Percentiles rank a stretch among this genome's conserved stretches.
Evolutionary conservation across 208 protist genomes (phyloP).

Genomic region (Vickermania ingenoplastis): DNA sequence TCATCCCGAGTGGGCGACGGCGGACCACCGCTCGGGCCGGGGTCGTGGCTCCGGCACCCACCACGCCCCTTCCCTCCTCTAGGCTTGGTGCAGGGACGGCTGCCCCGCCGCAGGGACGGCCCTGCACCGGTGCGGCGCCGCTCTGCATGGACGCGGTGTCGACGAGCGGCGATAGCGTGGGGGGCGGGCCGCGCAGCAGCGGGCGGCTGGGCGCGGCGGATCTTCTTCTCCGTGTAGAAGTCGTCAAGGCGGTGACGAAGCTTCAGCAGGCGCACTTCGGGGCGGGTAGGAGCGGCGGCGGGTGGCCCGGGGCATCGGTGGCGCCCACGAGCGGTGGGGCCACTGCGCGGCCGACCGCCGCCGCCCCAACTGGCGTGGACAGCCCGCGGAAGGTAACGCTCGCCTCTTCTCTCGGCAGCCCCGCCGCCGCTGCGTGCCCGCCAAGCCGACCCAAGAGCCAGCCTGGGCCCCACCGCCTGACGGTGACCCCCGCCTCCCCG

Average conservation of each 20-base stretch:
- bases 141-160: neutral
- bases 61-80: neutral
- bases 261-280: neutral
- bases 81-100: neutral
- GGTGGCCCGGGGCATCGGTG: neutral
- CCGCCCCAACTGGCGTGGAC: too few species aligned
- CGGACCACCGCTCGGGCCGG: neutral
- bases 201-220: neutral
- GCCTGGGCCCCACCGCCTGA: neutral
- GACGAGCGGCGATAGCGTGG: neutral
- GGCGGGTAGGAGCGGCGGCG: neutral
- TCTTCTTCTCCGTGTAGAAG: neutral
- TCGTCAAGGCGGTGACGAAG: neutral
- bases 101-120: neutral
- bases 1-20: neutral
- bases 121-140: neutral
- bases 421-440: too few species aligned
- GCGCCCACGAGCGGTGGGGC: neutral
- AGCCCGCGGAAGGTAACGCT: too few species aligned
- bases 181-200: too few species aligned
- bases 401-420: too few species aligned
- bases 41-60: neutral
- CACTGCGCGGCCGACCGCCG: too few species aligned
- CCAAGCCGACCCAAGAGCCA: too few species aligned
- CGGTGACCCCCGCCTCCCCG: neutral